Conservation (phyloP, 257 asterid genomes). For the Rhazya stricta region DNA sequence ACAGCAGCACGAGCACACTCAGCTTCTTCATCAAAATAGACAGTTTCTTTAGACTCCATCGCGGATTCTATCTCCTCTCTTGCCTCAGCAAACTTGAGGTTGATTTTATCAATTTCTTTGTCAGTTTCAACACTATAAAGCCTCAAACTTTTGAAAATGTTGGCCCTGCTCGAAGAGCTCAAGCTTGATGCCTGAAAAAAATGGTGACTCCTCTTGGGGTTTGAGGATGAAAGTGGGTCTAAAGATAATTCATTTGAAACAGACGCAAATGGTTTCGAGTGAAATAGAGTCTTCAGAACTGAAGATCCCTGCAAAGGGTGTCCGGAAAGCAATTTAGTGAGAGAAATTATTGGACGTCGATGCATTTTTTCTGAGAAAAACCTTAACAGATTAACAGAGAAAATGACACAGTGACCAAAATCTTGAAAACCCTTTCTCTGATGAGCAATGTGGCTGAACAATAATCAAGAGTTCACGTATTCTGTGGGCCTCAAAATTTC, state of each 20-base stretch:
- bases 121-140: constrained; percentile 54
- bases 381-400: not conserved
- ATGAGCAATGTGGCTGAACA: not conserved
- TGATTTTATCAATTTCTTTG: constrained; percentile 69
- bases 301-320: constrained; percentile 29
- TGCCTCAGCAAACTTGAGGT: constrained; percentile 95
- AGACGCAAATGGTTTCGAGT: constrained; percentile 16
- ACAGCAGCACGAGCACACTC: constrained; percentile 93
- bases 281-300: constrained; percentile 28
- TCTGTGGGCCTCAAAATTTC: not conserved
- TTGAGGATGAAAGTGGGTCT: not conserved
- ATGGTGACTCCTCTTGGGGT: constrained; percentile 20
- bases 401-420: not conserved
- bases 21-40: constrained; percentile 91
- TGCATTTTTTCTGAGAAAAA: constrained; percentile 39
- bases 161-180: constrained; percentile 28
- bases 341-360: constrained; percentile 39
- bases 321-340: constrained; percentile 33
- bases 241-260: constrained; percentile 20
- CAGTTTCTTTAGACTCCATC: constrained; percentile 89
- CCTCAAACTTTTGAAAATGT: constrained; percentile 28
- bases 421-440: constrained; percentile 4
- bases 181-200: constrained; percentile 21
- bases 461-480: not conserved
- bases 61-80: constrained; percentile 97